Evolutionary conservation across 139 green algal genomes (phyloP), one percentile per base, ranked within the genome.

Genomic region (Coelastrella sp.): DNA sequence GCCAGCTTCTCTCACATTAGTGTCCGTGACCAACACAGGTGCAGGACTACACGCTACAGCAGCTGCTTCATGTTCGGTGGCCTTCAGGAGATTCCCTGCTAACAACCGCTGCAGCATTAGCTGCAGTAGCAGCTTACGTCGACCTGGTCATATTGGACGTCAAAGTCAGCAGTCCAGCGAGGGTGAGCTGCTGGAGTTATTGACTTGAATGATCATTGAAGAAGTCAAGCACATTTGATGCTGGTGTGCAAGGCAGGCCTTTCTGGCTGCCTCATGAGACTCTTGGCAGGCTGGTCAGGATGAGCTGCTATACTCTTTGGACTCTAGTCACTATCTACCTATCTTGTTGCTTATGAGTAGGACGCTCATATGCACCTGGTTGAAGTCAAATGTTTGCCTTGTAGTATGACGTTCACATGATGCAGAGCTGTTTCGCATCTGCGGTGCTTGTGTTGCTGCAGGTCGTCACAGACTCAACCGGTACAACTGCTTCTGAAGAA

Each of bases 71-170:
- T 8, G 19, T 16, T 10, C 59, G 8, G 4, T 81, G 84, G 84
- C 54, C 68, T 7, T 5, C 16, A n/a, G 56, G 84, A n/a, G 7
- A 89, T 11, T 47, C 17, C 7, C 22, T 81, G 68, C 71, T 89
- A 19, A 65, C 68, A 32, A 56, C 64, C 3, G 20, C 61, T 58
- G 17, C 68, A 54, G 84, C 84, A 11, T 19, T 89, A 32, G 57
- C 68, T 65, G 68, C 71, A 22, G n/a, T 54, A 82, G 56, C 47
- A 60, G 65, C 66, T 10, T 17, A 56, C 10, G 66, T 77, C 5
- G 71, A 82, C 4, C 54, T 78, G 59, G 3, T 89, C 5, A 89
- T 89, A 11, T 3, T 89, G 3, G 84, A 89, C n/a, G 68, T 89
- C 47, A 89, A 89, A 71, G 47, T 58, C 54, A 76, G n/a, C 3